Conservation (phyloP, 2,329 filamentous ascomycete species). For the Leptographium flavum region DNA sequence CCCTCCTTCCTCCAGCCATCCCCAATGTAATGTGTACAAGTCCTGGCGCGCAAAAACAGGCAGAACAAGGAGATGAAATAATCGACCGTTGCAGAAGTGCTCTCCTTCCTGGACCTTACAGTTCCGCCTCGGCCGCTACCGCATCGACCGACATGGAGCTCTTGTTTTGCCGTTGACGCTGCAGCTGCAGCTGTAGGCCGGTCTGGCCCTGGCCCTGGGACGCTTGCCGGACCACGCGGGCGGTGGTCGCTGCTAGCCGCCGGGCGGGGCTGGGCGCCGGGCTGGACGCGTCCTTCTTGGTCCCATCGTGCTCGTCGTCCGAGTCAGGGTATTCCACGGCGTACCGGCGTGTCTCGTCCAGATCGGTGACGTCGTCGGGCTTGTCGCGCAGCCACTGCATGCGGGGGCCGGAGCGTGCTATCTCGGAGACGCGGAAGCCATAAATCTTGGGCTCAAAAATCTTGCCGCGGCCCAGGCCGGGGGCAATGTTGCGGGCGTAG, state of each 20-base stretch:
- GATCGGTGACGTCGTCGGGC: conserved; percentile 62
- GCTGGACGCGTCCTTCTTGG: conserved; percentile 20
- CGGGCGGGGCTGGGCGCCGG: conserved; percentile 19
- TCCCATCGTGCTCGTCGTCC: conserved; percentile 38
- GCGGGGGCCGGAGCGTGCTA: conserved; percentile 75
- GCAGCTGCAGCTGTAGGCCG: conserved; percentile 16
- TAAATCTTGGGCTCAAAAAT: conserved; percentile 96
- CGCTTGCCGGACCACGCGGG: conserved; percentile 24
- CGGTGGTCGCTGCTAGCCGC: conserved; percentile 28
- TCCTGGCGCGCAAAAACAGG: neutral
- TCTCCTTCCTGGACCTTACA: conserved; percentile 17
- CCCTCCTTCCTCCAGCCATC: neutral
- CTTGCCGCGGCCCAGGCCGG: conserved; percentile 65
- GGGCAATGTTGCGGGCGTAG: conserved; percentile 72
- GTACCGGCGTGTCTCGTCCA: conserved; percentile 61
- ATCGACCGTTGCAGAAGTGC: neutral
- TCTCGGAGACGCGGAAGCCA: conserved; percentile 86
- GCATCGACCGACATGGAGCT: conserved; percentile 43
- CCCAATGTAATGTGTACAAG: neutral
- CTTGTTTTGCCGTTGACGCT: conserved; percentile 37
- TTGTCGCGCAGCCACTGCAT: conserved; percentile 95
- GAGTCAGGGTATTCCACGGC: conserved; percentile 38
- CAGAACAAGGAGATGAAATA: neutral
- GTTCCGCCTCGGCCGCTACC: conserved; percentile 43
- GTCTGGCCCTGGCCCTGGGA: conserved; percentile 3